Base-by-base conservation (phyloP, 768 basidiomycete species). In the Omphalotus guepiniiformis region DNA sequence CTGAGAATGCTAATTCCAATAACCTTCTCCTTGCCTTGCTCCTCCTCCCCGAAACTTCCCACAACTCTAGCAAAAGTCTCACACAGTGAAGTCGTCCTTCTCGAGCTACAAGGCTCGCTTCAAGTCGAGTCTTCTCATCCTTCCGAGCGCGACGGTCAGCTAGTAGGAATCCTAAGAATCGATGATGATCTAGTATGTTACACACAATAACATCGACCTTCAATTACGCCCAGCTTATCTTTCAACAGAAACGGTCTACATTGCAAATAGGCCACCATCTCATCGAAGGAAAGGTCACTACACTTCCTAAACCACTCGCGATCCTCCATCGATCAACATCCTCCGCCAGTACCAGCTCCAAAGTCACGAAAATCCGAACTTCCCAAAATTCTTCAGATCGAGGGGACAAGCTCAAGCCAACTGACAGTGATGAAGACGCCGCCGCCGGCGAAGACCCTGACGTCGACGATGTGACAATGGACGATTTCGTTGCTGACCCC, bases 51-150 rank as follows among this genome's bases (percentile, higher is more conserved):
- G 3, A 78, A 75, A 55, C 74, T 90, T 4, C 82, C 86, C 0
- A 72, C 83, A 1, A 68, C 74, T 0, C 71, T 95, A 12, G 84
- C 83, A 1, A 75, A 76, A 48, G 76, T 94, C 35, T 90, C 89
- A 13, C 74, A 87, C 53, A 82, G 85, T 35, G 89, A 93, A 58
- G 61, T 92, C 12, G 80, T 92, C 34, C 69, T 97, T 4, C 77
- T 97, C 44, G 93, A 97, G 58, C 72, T 96, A 4, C 94, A 97
- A 63, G 93, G 93, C 42, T 71, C 74, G 41, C 74, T 96, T 29
- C 82, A 86, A 37, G 82, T 86, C 26, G 85, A 88, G 47, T 78
- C 66, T 36, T 62, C 60, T 7, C 63, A 72, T 27, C 65, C 65
- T 37, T 63, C 73, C 7, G 76, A 83, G 54, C 78, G 75, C 29